Percentiles rank a stretch among this genome's conserved stretches.
Evolutionary conservation across 1,284 basidiomycete genomes (phyloP).

Genomic region (Ceratobasidium sp.): DNA sequence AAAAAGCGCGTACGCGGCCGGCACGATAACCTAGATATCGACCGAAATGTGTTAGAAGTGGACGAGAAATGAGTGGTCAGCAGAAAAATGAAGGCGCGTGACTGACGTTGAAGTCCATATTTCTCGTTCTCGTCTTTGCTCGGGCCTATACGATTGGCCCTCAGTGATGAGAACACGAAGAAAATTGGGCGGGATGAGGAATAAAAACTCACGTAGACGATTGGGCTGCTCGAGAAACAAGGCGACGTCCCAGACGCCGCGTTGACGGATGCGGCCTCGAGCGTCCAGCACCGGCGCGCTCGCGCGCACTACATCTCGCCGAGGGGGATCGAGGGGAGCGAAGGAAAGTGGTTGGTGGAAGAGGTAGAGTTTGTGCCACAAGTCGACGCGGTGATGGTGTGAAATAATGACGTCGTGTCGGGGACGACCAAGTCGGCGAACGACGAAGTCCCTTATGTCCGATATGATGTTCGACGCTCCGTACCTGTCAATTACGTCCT

Average conservation of each 20-base stretch:
- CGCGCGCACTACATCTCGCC: constrained; percentile 18
- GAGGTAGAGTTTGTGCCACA: constrained; percentile 32
- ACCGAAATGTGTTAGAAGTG: background rate
- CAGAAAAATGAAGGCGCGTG: background rate
- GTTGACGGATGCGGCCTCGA: constrained; percentile 53
- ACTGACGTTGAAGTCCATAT: constrained; percentile 19
- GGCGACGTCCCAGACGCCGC: constrained; percentile 16
- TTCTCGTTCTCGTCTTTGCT: background rate
- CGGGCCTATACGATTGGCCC: constrained; percentile 47
- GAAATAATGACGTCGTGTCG: background rate
- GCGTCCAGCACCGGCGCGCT: background rate
- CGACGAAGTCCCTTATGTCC: background rate
- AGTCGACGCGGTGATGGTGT: background rate
- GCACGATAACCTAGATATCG: constrained; percentile 29
- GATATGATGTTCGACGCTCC: background rate
- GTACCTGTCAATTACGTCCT: background rate
- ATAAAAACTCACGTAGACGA: too few relatives aligned
- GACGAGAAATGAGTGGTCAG: background rate
- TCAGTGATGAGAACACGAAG: constrained; percentile 54
- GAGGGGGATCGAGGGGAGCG: constrained; percentile 14
- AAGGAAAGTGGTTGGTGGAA: constrained; percentile 19
- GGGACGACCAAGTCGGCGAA: background rate
- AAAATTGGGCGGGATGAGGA: too few relatives aligned
- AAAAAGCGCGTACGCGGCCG: constrained; percentile 29
- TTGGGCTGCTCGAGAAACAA: constrained; percentile 21